Evolutionary conservation across 768 basidiomycete genomes (phyloP), one percentile per base, ranked within the genome.

Genomic region (Leccinum ochraceum): DNA sequence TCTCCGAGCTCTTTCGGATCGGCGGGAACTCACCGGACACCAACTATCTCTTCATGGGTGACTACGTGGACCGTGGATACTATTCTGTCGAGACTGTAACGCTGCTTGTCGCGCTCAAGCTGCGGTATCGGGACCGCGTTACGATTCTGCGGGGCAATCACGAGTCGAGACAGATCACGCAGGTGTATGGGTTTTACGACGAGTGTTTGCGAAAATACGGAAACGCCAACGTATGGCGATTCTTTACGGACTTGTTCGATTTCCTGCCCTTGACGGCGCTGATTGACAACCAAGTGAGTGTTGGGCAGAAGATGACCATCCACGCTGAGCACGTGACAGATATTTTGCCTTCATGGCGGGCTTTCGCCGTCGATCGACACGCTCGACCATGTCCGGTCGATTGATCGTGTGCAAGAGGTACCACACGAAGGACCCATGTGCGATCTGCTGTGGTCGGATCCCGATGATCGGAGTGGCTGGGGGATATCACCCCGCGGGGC

Each of bases 371-470:
- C 97, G 62, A 98, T 98, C 77, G 96, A 99, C 80, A 98, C 97
- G 65, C 90, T 99, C 66, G 97, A 99, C 82, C 97, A 99, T 72
- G 96, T 99, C 65, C 93, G 97, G 63, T 89, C 94, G 53, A 98
- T 99, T 72, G 97, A 99, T 81, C 91, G 97, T 58, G 94, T 98
- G 67, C 97, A 99, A 77, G 97, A 99, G 73, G 97, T 99, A 3
- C 97, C 97, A 4, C 97, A 99, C 76, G 97, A 99, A 79, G 97
- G 97, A 3, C 97, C 97, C 20, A 99, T 99, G 97, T 99, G 97
- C 71, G 97, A 99, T 78, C 82, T 99, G 58, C 84, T 99, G 63
- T 99, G 97, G 97, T 98, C 95, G 55, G 97, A 99, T 76, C 97
- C 97, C 37, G 97, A 99, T 74, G 97, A 98, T 78, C 91, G 96